Evolutionary conservation across 1,139 yeast species (phyloP).

Genomic region (Candida sp.): DNA sequence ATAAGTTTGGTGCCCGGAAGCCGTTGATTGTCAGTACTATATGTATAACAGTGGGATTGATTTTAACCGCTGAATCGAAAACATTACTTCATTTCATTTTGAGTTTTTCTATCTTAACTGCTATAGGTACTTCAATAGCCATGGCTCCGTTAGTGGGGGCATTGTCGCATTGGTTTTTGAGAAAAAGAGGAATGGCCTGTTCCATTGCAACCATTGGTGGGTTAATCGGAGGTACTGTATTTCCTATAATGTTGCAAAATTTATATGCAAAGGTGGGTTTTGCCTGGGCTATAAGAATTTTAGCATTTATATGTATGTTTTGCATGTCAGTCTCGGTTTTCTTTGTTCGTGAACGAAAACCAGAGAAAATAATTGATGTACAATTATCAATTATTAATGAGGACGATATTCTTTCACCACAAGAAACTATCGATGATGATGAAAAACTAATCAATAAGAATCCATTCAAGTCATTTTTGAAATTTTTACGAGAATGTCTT

Average conservation of each 20-base stretch:
- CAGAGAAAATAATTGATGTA: conserved; percentile 3
- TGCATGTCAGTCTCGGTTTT: conserved; percentile 34
- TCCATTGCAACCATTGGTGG: conserved; percentile 63
- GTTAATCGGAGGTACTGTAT: conserved; percentile 57
- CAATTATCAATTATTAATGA: background rate
- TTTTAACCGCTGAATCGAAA: conserved; percentile 51
- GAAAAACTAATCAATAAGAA: background rate
- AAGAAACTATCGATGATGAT: background rate
- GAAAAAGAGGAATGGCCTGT: conserved; percentile 51
- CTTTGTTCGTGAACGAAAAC: conserved; percentile 42
- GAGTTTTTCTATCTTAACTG: conserved; percentile 54
- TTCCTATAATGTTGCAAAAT: conserved; percentile 51
- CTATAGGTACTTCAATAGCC: conserved; percentile 54
- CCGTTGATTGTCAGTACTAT: conserved; percentile 46
- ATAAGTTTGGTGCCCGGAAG: conserved; percentile 47
- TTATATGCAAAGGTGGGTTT: conserved; percentile 49
- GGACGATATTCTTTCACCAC: background rate
- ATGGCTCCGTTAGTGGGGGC: conserved; percentile 60
- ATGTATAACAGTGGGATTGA: conserved; percentile 44
- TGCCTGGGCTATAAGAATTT: conserved; percentile 58
- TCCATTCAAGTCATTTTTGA: background rate
- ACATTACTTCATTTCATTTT: conserved; percentile 57
- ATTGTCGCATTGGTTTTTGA: conserved; percentile 60
- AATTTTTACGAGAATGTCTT: conserved; percentile 24
- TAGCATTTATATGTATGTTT: conserved; percentile 47